Percentiles rank a stretch among this genome's conserved stretches.
Evolutionary conservation across 805 yeast species (phyloP).

Genomic region (Saccharomycopsis guyanensis): DNA sequence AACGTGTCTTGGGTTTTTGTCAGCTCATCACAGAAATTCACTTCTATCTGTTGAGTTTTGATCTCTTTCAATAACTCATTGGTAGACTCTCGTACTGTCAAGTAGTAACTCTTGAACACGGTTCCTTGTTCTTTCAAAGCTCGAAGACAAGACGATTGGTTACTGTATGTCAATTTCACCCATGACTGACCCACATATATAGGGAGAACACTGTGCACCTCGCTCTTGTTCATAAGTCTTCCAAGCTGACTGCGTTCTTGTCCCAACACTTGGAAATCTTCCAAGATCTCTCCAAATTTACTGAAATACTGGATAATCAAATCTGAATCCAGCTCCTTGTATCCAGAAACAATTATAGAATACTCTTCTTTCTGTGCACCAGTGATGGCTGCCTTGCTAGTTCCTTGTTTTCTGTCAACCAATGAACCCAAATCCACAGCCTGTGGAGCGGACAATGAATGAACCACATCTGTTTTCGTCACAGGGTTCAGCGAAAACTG

Average conservation of each 20-base stretch:
- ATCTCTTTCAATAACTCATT: constrained; percentile 3
- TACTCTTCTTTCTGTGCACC: constrained; percentile 34
- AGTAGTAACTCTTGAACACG: constrained; percentile 11
- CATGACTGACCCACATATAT: constrained; percentile 81
- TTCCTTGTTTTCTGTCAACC: neutral
- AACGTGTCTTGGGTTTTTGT: neutral
- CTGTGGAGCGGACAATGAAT: neutral
- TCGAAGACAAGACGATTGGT: constrained; percentile 65
- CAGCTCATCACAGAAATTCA: neutral
- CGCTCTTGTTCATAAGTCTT: neutral
- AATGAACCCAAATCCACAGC: neutral
- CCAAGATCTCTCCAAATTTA: constrained; percentile 73
- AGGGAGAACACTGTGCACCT: constrained; percentile 33
- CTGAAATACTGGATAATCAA: constrained; percentile 64
- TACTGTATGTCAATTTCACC: constrained; percentile 84
- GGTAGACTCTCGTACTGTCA: constrained; percentile 7
- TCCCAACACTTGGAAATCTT: constrained; percentile 50
- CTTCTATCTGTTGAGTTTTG: neutral
- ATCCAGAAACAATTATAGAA: constrained; percentile 82
- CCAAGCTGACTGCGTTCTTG: constrained; percentile 3
- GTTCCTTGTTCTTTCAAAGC: constrained; percentile 82
- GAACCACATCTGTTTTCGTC: neutral
- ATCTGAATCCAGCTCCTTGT: constrained; percentile 67
- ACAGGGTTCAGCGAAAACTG: constrained; percentile 10
- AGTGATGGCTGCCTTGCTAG: neutral